A percentile compares a stretch with the other conserved stretches of the same genome.
Evolutionary conservation across 768 basidiomycete species (phyloP).

Genomic region (Cystobasidium ongulense): DNA sequence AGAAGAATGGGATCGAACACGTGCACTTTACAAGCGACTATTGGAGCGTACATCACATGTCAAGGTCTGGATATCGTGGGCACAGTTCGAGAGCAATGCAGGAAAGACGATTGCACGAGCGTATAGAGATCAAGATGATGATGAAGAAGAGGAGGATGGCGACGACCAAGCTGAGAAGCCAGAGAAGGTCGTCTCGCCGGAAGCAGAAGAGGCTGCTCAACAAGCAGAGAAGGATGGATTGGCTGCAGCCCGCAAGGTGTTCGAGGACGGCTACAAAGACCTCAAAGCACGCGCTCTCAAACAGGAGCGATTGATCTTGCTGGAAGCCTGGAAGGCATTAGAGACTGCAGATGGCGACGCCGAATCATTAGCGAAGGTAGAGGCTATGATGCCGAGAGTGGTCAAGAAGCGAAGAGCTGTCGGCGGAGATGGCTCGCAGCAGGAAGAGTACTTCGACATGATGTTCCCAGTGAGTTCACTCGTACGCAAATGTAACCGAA

Average conservation of each 20-base stretch:
- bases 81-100: constrained; percentile 67
- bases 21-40: constrained; percentile 81
- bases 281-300: constrained; percentile 72
- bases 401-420: constrained; percentile 33
- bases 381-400: constrained; percentile 71
- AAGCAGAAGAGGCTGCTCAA: constrained; percentile 39
- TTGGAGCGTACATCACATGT: constrained; percentile 78
- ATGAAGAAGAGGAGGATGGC: constrained; percentile 49
- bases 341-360: constrained; percentile 70
- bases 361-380: constrained; percentile 69
- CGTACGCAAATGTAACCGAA: too few species aligned
- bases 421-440: constrained; percentile 30
- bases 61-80: constrained; percentile 95
- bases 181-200: constrained; percentile 33
- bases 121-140: constrained; percentile 58
- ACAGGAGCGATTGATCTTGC: constrained; percentile 83
- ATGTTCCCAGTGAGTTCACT: constrained; percentile 29
- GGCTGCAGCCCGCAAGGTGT: constrained; percentile 62
- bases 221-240: constrained; percentile 38
- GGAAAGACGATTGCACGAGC: constrained; percentile 37
- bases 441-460: constrained; percentile 35
- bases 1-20: constrained; percentile 74
- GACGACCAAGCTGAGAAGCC: constrained; percentile 1
- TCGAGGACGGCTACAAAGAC: constrained; percentile 78
- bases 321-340: constrained; percentile 92